Percentiles rank a stretch among this genome's conserved stretches.
Evolutionary conservation across 164 flowering plant species (phyloP).

Genomic region (Warburgia ugandensis): DNA sequence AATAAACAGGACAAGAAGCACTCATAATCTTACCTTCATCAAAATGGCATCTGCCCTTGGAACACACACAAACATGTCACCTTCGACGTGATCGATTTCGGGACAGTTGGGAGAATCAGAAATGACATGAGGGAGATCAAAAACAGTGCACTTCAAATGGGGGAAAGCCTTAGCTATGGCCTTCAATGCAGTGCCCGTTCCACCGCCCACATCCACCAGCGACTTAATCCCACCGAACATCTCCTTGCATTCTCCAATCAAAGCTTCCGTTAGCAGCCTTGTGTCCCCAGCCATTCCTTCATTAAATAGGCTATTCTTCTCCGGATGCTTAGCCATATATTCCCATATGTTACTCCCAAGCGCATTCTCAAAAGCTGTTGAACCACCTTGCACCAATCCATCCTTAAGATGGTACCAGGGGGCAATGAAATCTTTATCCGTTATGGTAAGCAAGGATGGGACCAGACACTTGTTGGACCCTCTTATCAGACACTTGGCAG

Average conservation of each 20-base stretch:
- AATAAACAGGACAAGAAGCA: too few species aligned
- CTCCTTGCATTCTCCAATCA: slow-evolving; percentile 10
- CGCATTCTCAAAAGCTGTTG: slow-evolving; percentile 23
- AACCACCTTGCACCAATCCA: background rate
- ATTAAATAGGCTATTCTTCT: slow-evolving; percentile 18
- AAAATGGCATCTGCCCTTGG: slow-evolving; percentile 11
- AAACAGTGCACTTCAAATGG: slow-evolving; percentile 19
- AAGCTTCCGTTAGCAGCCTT: slow-evolving; percentile 7
- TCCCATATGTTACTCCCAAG: slow-evolving; percentile 27
- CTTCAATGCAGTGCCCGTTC: slow-evolving; percentile 18
- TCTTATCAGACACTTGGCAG: slow-evolving; percentile 12
- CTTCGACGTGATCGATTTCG: slow-evolving; percentile 6
- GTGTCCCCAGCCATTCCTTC: slow-evolving; percentile 27
- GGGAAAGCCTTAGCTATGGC: slow-evolving; percentile 24
- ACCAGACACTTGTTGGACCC: slow-evolving; percentile 16
- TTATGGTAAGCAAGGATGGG: slow-evolving; percentile 3
- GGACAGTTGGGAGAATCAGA: slow-evolving; percentile 13
- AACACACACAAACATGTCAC: slow-evolving; percentile 19
- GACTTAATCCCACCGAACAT: slow-evolving; percentile 12
- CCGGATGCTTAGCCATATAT: slow-evolving; percentile 14
- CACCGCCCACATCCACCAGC: slow-evolving; percentile 26
- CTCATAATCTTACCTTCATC: background rate
- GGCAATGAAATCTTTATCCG: slow-evolving; percentile 16
- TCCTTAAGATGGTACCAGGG: slow-evolving; percentile 16
- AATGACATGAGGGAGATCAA: slow-evolving; percentile 21